Percentiles rank a stretch among this genome's conserved stretches.
phyloP scores from a whole-genome alignment of 129 eudicot genomes.

The Flaveria brownii region DNA sequence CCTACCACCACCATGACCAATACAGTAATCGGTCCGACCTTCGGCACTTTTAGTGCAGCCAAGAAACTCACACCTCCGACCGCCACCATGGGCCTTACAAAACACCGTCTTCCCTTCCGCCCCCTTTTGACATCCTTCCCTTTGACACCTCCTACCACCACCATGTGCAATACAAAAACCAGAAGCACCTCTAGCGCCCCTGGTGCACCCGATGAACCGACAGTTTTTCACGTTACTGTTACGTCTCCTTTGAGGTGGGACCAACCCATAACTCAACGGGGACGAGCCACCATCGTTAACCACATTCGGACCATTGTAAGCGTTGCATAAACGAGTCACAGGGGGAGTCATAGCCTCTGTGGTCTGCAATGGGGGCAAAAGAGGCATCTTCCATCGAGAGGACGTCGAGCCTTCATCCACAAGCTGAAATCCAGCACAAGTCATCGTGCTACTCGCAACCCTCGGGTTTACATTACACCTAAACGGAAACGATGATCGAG shows the following conservation, averaged over 20 bases:
- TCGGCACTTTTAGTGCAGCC: slow-evolving; percentile 93
- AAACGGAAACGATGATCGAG: slow-evolving; percentile 38
- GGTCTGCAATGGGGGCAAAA: slow-evolving; percentile 42
- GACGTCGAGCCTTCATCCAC: slow-evolving; percentile 85
- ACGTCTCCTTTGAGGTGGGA: slow-evolving; percentile 32
- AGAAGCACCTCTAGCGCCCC: slow-evolving; percentile 91
- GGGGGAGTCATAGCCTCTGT: background rate
- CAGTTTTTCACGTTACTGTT: slow-evolving; percentile 53
- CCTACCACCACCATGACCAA: slow-evolving; percentile 85
- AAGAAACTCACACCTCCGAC: slow-evolving; percentile 70
- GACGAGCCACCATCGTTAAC: slow-evolving; percentile 31
- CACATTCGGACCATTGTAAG: slow-evolving; percentile 15
- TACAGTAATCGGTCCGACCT: slow-evolving; percentile 81
- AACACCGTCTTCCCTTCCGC: slow-evolving; percentile 84
- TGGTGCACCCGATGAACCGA: slow-evolving; percentile 58
- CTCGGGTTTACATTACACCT: slow-evolving; percentile 17
- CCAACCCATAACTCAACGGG: slow-evolving; percentile 24
- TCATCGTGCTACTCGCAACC: slow-evolving; percentile 19
- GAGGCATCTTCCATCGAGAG: slow-evolving; percentile 58
- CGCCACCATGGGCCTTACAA: slow-evolving; percentile 96
- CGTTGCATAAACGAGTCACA: slow-evolving; percentile 4
- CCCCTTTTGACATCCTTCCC: slow-evolving; percentile 74
- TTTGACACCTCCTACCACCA: slow-evolving; percentile 82
- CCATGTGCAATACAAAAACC: slow-evolving; percentile 92
- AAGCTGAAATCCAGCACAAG: slow-evolving; percentile 34